Evolutionary conservation across 352 stramenopile species (phyloP).

Genomic region (Globisporangium recalcitrans): DNA sequence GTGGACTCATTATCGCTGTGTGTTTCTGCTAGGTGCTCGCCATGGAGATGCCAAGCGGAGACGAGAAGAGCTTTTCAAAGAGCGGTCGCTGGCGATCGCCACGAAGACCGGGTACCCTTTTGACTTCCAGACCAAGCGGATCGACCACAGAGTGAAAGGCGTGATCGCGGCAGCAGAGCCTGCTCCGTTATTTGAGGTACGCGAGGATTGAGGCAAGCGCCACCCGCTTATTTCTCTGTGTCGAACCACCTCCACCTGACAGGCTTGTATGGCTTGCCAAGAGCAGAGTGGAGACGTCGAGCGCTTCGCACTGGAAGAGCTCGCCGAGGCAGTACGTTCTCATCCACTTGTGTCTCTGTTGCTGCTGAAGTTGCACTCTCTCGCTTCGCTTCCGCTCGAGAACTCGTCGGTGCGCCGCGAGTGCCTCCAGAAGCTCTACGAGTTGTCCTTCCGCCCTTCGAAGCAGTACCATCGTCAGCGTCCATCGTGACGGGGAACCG

Average conservation of each 20-base stretch:
- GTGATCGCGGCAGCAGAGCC: neutral
- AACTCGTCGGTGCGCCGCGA: constrained; percentile 29
- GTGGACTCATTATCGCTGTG: neutral
- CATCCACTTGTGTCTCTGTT: neutral
- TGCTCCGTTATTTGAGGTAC: neutral
- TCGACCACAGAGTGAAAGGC: constrained; percentile 5
- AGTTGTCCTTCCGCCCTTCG: neutral
- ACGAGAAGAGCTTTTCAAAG: constrained; percentile 40
- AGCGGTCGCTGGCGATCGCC: constrained; percentile 40
- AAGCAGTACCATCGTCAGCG: constrained; percentile 12
- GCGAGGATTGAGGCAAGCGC: constrained; percentile 2
- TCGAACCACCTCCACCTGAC: neutral
- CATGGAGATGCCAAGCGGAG: constrained; percentile 49
- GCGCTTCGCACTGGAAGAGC: constrained; percentile 17
- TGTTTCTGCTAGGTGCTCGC: constrained; percentile 33
- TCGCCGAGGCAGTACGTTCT: constrained; percentile 29
- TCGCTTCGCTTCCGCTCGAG: constrained; percentile 38
- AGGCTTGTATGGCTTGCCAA: neutral
- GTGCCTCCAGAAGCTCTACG: constrained; percentile 35
- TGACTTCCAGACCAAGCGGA: constrained; percentile 21
- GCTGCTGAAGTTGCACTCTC: constrained; percentile 12
- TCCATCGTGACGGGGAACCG: constrained; percentile 19
- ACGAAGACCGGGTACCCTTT: constrained; percentile 42
- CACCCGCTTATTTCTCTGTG: neutral
- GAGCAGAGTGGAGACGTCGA: constrained; percentile 2